Evolutionary conservation across 78 protist species (phyloP), one percentile per base, ranked within the genome.

Genomic region (Dictyostelium capitatum): DNA sequence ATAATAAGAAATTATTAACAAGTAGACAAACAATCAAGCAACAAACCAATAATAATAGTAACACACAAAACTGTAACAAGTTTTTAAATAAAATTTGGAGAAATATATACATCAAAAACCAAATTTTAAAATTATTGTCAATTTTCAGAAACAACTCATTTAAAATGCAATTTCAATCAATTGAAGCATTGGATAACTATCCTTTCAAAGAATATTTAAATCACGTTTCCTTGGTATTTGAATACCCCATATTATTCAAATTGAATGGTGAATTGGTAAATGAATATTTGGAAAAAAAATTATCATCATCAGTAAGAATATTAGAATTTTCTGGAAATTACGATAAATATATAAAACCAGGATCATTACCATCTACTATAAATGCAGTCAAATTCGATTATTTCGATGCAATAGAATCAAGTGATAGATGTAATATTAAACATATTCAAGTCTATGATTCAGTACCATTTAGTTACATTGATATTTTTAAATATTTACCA

Each of bases 61-160:
- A n/a, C n/a, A n/a, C n/a, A n/a, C n/a, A n/a, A n/a, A n/a, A n/a
- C n/a, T n/a, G n/a, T n/a, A n/a, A n/a, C n/a, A n/a, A n/a, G n/a
- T n/a, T 57, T n/a, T n/a, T 57, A 57, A 57, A 37, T 37, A 37
- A n/a, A 57, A 57, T 57, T 57, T 57, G 67, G 67, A 57, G 37
- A 57, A 57, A 57, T 57, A 9, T 20, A n/a, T 9, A 20, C 20
- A 57, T 57, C 20, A 57, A 30, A 57, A 19, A 57, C 0, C 32
- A 57, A 23, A 57, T 57, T 57, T 57, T 57, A 57, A 57, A 57
- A 57, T n/a, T 23, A 20, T 12, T 57, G 1, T 2, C 0, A 0
- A 12, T n/a, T 23, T 57, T 57, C 23, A 57, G 10, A n/a, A 57
- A 12, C 20, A 23, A 57, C 20, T 11, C 4, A 57, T 57, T 20